phyloP scores from a whole-genome alignment of 331 rosid species.

The Saraca asoca region DNA sequence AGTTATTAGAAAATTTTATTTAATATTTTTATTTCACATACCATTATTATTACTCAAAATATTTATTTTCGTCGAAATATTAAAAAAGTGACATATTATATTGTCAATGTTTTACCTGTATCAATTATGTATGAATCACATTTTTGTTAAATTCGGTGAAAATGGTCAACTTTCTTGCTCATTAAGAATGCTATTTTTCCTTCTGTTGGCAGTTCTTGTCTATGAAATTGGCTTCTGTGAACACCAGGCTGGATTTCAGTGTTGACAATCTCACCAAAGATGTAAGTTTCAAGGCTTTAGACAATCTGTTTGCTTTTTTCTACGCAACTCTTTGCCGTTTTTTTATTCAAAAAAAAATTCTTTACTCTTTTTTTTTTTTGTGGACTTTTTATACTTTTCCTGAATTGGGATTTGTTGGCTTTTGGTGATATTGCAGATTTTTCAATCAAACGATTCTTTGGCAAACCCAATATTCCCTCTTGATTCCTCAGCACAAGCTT shows the following conservation, averaged over 20 bases:
- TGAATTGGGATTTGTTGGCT: slow-evolving; percentile 33
- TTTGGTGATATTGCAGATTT: slow-evolving; percentile 50
- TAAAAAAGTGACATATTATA: no score
- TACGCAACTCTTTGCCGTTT: not conserved
- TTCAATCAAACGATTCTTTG: slow-evolving; percentile 63
- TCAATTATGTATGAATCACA: no score
- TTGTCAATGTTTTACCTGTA: no score
- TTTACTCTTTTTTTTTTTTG: not conserved
- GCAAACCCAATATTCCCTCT: slow-evolving; percentile 60
- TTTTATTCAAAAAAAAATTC: no score
- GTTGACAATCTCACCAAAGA: slow-evolving; percentile 76
- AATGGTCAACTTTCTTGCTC: slow-evolving; percentile 26
- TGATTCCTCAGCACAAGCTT: slow-evolving; percentile 79
- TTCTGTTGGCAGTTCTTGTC: slow-evolving; percentile 79
- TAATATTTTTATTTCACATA: no score
- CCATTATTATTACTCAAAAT: no score
- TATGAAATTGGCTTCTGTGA: slow-evolving; percentile 92
- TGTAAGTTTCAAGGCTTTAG: slow-evolving; percentile 47
- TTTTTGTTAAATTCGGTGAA: no score
- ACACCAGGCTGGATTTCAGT: slow-evolving; percentile 78
- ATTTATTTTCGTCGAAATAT: no score
- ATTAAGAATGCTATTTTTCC: slow-evolving; percentile 25
- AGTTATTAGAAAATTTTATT: no score
- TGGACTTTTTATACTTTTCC: no score
- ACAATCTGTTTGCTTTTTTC: slow-evolving; percentile 32